Evolutionary conservation across 2,329 filamentous ascomycete genomes (phyloP).

Genomic region (Monascus ruber): DNA sequence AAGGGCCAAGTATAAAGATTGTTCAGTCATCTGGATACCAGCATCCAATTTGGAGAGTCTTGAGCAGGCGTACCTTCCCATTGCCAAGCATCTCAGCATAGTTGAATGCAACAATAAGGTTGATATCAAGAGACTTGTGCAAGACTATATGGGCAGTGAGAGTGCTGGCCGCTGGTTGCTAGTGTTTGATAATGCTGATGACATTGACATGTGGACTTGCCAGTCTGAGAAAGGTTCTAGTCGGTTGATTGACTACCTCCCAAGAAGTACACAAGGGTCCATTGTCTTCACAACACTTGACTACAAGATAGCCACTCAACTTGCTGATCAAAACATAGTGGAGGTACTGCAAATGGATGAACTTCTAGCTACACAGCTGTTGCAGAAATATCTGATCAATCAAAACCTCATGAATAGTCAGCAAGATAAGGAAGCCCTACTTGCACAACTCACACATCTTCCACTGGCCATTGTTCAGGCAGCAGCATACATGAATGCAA

Average conservation of each 20-base stretch:
- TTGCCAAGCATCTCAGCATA: background rate
- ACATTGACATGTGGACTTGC: slow-evolving; percentile 4
- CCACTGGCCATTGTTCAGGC: slow-evolving; percentile 13
- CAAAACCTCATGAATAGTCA: slow-evolving; percentile 1
- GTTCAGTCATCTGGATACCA: slow-evolving; percentile 4
- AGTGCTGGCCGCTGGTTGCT: slow-evolving; percentile 5
- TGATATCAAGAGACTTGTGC: slow-evolving; percentile 1
- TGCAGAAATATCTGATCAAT: slow-evolving; percentile 1
- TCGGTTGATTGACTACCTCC: slow-evolving; percentile 4
- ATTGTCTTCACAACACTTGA: slow-evolving; percentile 15
- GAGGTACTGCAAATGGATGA: slow-evolving; percentile 6
- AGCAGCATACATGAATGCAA: slow-evolving; percentile 9
- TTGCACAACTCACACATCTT: slow-evolving; percentile 7
- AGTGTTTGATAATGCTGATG: slow-evolving; percentile 11
- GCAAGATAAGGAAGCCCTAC: slow-evolving; percentile 1
- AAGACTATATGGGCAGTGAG: slow-evolving; percentile 1
- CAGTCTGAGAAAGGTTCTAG: background rate
- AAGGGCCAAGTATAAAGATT: background rate
- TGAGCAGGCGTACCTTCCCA: slow-evolving; percentile 1
- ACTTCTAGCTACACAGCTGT: slow-evolving; percentile 2
- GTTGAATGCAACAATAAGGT: background rate
- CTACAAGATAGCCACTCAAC: slow-evolving; percentile 2
- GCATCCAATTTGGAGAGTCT: slow-evolving; percentile 1
- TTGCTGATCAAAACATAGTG: slow-evolving; percentile 7
- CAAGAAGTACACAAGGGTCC: slow-evolving; percentile 5